Conservation (phyloP, 116 monocot species). For the Trichopus zeylanicus region DNA sequence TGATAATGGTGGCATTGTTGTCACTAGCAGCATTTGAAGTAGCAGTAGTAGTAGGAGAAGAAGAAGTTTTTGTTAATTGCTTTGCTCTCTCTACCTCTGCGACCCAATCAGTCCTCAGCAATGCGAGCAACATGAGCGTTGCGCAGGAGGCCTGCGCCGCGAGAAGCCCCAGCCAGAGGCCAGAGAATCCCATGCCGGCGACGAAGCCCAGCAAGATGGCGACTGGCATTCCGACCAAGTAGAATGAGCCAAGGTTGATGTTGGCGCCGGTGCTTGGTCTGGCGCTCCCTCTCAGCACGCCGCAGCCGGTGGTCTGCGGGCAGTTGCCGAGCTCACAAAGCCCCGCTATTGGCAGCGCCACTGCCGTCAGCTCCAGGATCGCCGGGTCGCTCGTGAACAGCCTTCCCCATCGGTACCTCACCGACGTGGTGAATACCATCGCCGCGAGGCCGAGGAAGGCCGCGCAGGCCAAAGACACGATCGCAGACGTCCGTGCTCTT, state of each 20-base stretch:
- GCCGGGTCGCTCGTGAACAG: conserved; percentile 55
- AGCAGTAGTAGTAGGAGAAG: not conserved
- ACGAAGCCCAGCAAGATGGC: conserved; percentile 48
- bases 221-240: conserved; percentile 73
- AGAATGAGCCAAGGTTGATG: conserved; percentile 79
- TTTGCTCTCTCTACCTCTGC: conserved; percentile 47
- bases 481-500: conserved; percentile 30
- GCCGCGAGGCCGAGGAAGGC: conserved; percentile 38
- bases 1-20: not conserved
- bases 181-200: conserved; percentile 46
- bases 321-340: conserved; percentile 93
- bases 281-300: conserved; percentile 72
- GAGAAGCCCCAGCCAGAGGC: conserved; percentile 73
- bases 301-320: conserved; percentile 87
- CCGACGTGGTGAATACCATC: conserved; percentile 39
- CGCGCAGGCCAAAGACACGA: conserved; percentile 31
- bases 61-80: conserved; percentile 30
- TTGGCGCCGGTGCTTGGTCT: conserved; percentile 56
- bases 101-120: conserved; percentile 54
- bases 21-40: not conserved
- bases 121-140: conserved; percentile 31
- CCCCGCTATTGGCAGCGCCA: conserved; percentile 60
- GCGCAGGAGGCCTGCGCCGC: conserved; percentile 71
- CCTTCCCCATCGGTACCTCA: conserved; percentile 60
- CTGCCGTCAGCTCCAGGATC: conserved; percentile 58